A percentile compares a stretch with the other conserved stretches of the same genome.
Evolutionary conservation across 805 yeast species (phyloP).

Genomic region (Starmerella gropengiesseri): DNA sequence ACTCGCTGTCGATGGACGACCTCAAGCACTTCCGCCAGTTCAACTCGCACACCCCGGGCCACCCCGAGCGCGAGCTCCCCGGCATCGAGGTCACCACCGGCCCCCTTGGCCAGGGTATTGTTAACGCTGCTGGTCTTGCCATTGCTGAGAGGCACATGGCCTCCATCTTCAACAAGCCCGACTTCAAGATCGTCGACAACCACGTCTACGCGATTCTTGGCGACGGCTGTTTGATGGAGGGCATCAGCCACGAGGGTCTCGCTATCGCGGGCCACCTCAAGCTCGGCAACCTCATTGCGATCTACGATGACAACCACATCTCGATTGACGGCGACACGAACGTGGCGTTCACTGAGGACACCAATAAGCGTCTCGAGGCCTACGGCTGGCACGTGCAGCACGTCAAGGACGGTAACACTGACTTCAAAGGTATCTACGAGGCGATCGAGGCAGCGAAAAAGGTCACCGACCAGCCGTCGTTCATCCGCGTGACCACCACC

Average conservation of each 20-base stretch:
- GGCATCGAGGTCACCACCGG: constrained; percentile 98
- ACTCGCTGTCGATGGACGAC: constrained; percentile 69
- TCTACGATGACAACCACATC: constrained; percentile 94
- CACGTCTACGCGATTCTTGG: constrained; percentile 76
- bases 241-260: constrained; percentile 87
- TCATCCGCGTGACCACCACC: constrained; percentile 78
- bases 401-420: constrained; percentile 73
- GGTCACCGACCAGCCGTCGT: constrained; percentile 72
- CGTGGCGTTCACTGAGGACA: constrained; percentile 90
- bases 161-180: constrained; percentile 88
- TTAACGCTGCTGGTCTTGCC: constrained; percentile 93
- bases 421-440: constrained; percentile 53
- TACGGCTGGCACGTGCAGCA: constrained; percentile 86
- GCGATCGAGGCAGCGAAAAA: constrained; percentile 78
- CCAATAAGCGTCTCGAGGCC: constrained; percentile 67
- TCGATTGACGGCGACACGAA: constrained; percentile 90
- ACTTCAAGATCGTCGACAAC: constrained; percentile 57
- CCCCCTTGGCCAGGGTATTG: constrained; percentile 96
- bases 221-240: constrained; percentile 98
- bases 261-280: constrained; percentile 94
- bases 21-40: constrained; percentile 83
- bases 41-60: constrained; percentile 90
- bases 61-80: constrained; percentile 83
- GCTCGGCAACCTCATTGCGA: constrained; percentile 83
- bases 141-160: constrained; percentile 87